Evolutionary conservation across 768 basidiomycete genomes (phyloP).

Genomic region (Harrya chromipes): DNA sequence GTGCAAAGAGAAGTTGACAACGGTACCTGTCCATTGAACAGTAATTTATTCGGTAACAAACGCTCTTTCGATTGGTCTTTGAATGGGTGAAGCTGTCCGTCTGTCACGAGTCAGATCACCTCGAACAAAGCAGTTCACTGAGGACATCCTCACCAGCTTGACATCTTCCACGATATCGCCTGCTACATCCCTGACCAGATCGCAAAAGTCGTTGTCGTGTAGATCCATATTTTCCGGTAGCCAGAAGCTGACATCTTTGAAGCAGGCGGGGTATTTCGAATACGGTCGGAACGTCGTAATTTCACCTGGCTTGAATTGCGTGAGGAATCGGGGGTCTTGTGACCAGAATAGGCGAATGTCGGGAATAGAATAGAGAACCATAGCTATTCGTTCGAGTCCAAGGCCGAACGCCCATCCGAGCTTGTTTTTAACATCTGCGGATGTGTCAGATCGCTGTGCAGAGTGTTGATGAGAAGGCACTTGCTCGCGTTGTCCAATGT

Average conservation of each 20-base stretch:
- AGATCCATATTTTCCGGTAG: slow-evolving; percentile 49
- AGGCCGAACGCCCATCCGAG: slow-evolving; percentile 98
- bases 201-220: slow-evolving; percentile 97
- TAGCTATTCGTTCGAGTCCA: slow-evolving; percentile 94
- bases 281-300: slow-evolving; percentile 87
- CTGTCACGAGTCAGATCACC: slow-evolving; percentile 41
- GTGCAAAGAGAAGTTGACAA: neutral
- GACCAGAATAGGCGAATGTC: slow-evolving; percentile 99
- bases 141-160: slow-evolving; percentile 53
- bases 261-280: slow-evolving; percentile 89
- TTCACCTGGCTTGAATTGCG: slow-evolving; percentile 75
- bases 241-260: slow-evolving; percentile 98
- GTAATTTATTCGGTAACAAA: slow-evolving; percentile 92
- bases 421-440: slow-evolving; percentile 70
- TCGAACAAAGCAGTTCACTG: neutral
- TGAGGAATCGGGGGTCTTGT: slow-evolving; percentile 76
- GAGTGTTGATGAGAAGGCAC: slow-evolving; percentile 27
- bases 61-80: slow-evolving; percentile 72
- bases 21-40: slow-evolving; percentile 91
- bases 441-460: slow-evolving; percentile 8
- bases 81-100: slow-evolving; percentile 91
- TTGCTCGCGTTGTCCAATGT: slow-evolving; percentile 85
- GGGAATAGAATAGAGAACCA: slow-evolving; percentile 95
- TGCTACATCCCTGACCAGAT: slow-evolving; percentile 87
- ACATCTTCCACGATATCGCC: slow-evolving; percentile 94